phyloP scores from a whole-genome alignment of 1,139 yeast species.

The Geotrichum fermentans region DNA sequence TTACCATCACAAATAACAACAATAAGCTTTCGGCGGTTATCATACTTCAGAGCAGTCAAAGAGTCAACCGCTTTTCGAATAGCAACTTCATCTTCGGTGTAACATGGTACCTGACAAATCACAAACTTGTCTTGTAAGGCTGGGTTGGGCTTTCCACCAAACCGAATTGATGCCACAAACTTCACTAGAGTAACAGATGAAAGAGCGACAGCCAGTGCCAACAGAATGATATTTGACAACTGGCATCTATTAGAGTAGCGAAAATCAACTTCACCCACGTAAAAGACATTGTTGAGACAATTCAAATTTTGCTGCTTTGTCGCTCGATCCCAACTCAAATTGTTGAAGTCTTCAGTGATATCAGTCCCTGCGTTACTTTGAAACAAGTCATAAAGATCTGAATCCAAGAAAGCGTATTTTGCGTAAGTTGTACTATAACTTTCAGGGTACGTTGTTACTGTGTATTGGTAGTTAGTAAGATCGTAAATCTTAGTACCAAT shows the following conservation, averaged over 20 bases:
- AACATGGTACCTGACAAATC: slow-evolving; percentile 42
- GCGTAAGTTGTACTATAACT: slow-evolving; percentile 24
- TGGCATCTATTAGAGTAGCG: slow-evolving; percentile 40
- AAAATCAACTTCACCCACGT: slow-evolving; percentile 38
- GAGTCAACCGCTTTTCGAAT: slow-evolving; percentile 42
- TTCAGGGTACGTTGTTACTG: slow-evolving; percentile 27
- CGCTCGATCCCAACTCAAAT: slow-evolving; percentile 26
- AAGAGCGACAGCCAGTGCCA: slow-evolving; percentile 38
- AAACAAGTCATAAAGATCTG: slow-evolving; percentile 35
- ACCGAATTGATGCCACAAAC: slow-evolving; percentile 39
- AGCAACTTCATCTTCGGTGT: slow-evolving; percentile 42
- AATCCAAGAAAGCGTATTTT: slow-evolving; percentile 36
- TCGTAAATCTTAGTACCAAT: slow-evolving; percentile 39
- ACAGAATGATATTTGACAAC: slow-evolving; percentile 39
- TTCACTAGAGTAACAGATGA: slow-evolving; percentile 40
- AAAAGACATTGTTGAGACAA: slow-evolving; percentile 39
- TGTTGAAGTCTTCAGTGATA: slow-evolving; percentile 35
- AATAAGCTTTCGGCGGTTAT: slow-evolving; percentile 39
- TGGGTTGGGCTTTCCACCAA: slow-evolving; percentile 37
- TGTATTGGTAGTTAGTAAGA: slow-evolving; percentile 38
- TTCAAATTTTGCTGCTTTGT: slow-evolving; percentile 32
- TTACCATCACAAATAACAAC: slow-evolving; percentile 42
- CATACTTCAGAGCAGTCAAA: slow-evolving; percentile 38
- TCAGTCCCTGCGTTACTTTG: slow-evolving; percentile 36
- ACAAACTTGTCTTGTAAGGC: slow-evolving; percentile 40